Evolutionary conservation across 140 eudicot species (phyloP).

Genomic region (Cichorium intybus): DNA sequence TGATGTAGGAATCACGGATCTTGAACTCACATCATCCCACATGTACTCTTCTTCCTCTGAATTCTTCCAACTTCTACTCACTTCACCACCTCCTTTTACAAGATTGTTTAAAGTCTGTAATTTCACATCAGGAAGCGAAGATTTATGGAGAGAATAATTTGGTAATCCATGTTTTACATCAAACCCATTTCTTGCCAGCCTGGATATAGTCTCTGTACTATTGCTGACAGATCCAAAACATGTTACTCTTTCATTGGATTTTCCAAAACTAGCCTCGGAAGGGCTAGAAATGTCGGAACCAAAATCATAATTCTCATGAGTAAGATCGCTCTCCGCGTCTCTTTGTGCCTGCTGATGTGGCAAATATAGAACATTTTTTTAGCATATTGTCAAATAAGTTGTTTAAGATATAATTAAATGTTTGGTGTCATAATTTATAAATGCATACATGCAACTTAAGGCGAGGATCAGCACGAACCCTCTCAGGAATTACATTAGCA

Average conservation of each 20-base stretch:
- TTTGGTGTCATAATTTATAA: no score
- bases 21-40: slow-evolving; percentile 82
- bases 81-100: slow-evolving; percentile 39
- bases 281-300: slow-evolving; percentile 41
- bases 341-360: slow-evolving; percentile 46
- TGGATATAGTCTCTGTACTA: slow-evolving; percentile 39
- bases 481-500: slow-evolving; percentile 32
- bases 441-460: slow-evolving; percentile 47
- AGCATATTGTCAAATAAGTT: background rate
- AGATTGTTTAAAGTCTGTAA: slow-evolving; percentile 30
- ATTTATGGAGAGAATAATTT: slow-evolving; percentile 29
- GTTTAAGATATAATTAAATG: background rate
- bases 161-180: slow-evolving; percentile 39
- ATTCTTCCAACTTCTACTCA: slow-evolving; percentile 73
- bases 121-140: slow-evolving; percentile 36
- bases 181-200: slow-evolving; percentile 46
- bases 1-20: slow-evolving; percentile 33
- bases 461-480: slow-evolving; percentile 64
- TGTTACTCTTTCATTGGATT: slow-evolving; percentile 35
- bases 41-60: slow-evolving; percentile 94
- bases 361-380: background rate
- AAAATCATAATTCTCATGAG: slow-evolving; percentile 50
- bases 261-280: background rate
- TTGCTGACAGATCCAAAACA: slow-evolving; percentile 48
- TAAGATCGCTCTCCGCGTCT: slow-evolving; percentile 45